Evolutionary conservation across 352 stramenopile genomes (phyloP), one percentile per base, ranked within the genome.

Genomic region (Phytophthora chlamydospora): DNA sequence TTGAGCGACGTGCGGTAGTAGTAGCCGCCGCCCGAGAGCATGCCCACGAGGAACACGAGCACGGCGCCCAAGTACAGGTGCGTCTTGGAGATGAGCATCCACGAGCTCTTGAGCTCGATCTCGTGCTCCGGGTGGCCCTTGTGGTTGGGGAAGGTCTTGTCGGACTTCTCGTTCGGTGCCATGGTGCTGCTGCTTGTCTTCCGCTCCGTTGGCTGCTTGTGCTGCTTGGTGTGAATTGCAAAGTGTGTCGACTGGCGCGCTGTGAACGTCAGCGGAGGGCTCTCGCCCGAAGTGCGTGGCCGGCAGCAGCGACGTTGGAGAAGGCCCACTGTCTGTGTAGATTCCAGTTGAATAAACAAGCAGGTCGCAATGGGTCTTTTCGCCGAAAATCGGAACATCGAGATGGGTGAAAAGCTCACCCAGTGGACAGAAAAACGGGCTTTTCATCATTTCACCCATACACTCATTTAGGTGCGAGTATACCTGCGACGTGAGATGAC

Each of bases 11-110:
- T 54, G 50, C 71, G 64, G 54, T 82, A 73, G 45, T 79, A 73
- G 71, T 86, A 90, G 21, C 83, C 80, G 58, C 70, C 78, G 58
- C 83, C 83, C 21, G 85, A 87, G 55, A 91, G 71, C 52, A 73
- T 64, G 41, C 83, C 83, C 40, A 91, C 54, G 29, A 88, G 47
- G 63, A 91, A 91, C 49, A 88, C 52, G 24, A 91, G 61, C 50
- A 75, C 70, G 39, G 71, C 78, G 31, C 83, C 83, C 2, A 89
- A 17, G 38, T 90, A 91, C 51, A 91, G 65, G 62, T 89, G 81
- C 43, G 69, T 70, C 59, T 81, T 80, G 35, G 80, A 83, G 43
- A 91, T 73, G 57, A 90, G 73, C 75, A 90, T 86, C 80, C 80
- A 91, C 45, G 70, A 83, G 63, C 72, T 87, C 61, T 85, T 77